Base-by-base conservation (phyloP, 2,329 filamentous ascomycete genomes). In the Neoarthrinium moseri region DNA sequence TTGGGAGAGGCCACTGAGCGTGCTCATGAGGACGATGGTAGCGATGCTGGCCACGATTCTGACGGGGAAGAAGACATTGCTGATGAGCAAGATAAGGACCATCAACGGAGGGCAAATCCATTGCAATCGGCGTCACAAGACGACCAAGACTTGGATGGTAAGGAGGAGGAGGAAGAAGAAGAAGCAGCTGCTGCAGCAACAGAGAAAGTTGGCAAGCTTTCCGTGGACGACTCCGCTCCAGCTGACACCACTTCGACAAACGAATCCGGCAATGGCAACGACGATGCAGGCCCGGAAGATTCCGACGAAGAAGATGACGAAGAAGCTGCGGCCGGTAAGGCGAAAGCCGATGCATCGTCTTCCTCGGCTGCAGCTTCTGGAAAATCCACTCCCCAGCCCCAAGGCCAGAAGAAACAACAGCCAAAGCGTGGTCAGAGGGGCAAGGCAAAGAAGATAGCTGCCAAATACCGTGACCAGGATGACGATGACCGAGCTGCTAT, bases 381-480 rank as follows among this genome's bases (percentile, higher is more conserved):
- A 21, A 60, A 46, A 46, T 53, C 46, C n/a, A 58, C 41, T 44
- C 60, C 42, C 43, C 64, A 40, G 44, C 56, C 50, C 22, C 57
- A 43, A 67, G 49, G 54, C 66, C 43, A 48, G 61, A 76, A 73
- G 64, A 80, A 74, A 60, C 56, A 62, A 27, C 74, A 65, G 47
- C 58, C 66, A 24, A 87, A 83, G 62, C 84, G 91, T 47, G 90
- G 91, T 23, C 90, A 95, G 64, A 83, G 81, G 47, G 79, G 78
- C 49, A 96, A 95, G 63, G 84, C 85, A 34, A 96, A 95, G 73
- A 95, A 94, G 65, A 84, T 89, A 2, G 89, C 89, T 4, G 74
- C 81, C 48, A 96, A 96, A 64, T 99, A 99, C 69, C 92, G 87
- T 36, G 75, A 95, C 56, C 94, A 97, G 73, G 92, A 97, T 57